Conservation (phyloP, 331 rosid genomes). For the Telfairia occidentalis region DNA sequence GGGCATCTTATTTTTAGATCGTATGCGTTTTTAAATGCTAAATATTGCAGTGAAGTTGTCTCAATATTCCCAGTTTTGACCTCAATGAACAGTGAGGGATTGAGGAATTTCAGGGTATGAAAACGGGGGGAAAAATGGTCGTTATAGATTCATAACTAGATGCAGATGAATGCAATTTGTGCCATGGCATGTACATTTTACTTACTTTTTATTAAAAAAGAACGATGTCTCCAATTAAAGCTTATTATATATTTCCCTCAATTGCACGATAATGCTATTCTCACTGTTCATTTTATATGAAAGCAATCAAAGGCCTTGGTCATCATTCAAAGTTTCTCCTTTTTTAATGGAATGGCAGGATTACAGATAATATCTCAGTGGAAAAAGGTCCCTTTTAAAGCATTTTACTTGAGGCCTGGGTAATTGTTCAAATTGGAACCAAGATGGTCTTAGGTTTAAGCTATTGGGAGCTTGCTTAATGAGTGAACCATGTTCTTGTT, state of each 20-base stretch:
- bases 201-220: background rate
- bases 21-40: background rate
- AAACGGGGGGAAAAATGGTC: background rate
- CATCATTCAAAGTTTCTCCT: background rate
- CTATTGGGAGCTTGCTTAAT: background rate
- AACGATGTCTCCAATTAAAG: background rate
- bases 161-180: background rate
- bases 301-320: background rate
- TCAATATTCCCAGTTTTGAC: background rate
- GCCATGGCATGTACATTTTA: background rate
- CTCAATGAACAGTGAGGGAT: background rate
- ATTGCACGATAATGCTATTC: background rate
- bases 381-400: background rate
- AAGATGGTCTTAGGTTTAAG: background rate
- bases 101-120: background rate
- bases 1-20: background rate
- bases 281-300: background rate
- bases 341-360: background rate
- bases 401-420: background rate
- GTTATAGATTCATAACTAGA: background rate
- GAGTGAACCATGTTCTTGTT: background rate
- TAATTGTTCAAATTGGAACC: background rate
- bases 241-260: background rate
- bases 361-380: background rate
- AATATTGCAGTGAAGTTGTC: background rate